Evolutionary conservation across 441 rosid genomes (phyloP).

Genomic region (Heliophila coronopifolia): DNA sequence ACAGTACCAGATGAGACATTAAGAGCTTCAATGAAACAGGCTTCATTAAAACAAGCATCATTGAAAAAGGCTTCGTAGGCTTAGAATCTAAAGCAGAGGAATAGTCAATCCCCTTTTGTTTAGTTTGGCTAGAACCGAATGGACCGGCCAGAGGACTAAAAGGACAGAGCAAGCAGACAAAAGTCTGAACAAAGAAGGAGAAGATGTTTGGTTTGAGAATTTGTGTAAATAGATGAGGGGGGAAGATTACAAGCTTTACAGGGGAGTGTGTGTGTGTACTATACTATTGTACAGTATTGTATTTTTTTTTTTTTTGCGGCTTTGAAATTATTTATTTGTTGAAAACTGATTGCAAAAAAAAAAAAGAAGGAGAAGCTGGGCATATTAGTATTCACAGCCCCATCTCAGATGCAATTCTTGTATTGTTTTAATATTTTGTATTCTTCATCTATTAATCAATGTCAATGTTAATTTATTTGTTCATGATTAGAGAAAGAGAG

Average conservation of each 20-base stretch:
- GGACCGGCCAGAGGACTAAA: constrained; percentile 27
- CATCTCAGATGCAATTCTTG: constrained; percentile 25
- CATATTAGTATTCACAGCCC: constrained; percentile 21
- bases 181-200: constrained; percentile 18
- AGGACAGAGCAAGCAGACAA: constrained; percentile 23
- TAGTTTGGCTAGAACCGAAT: constrained; percentile 19
- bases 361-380: constrained; percentile 20
- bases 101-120: constrained; percentile 24
- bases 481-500: not conserved
- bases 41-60: constrained; percentile 26
- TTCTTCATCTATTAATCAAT: constrained; percentile 8
- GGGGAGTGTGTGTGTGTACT: constrained; percentile 31
- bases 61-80: constrained; percentile 17
- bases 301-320: constrained; percentile 12
- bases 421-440: constrained; percentile 27
- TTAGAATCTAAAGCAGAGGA: constrained; percentile 19
- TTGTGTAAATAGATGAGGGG: constrained; percentile 33
- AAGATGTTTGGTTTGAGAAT: constrained; percentile 30
- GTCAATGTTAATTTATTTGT: constrained; percentile 14
- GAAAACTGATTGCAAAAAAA: constrained; percentile 24
- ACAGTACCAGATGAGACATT: constrained; percentile 71
- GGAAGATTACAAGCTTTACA: constrained; percentile 27
- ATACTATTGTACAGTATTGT: constrained; percentile 30
- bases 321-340: constrained; percentile 4
- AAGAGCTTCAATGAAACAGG: constrained; percentile 55